Conservation (phyloP, 106 monocot genomes). For the Dendrobium officinale region DNA sequence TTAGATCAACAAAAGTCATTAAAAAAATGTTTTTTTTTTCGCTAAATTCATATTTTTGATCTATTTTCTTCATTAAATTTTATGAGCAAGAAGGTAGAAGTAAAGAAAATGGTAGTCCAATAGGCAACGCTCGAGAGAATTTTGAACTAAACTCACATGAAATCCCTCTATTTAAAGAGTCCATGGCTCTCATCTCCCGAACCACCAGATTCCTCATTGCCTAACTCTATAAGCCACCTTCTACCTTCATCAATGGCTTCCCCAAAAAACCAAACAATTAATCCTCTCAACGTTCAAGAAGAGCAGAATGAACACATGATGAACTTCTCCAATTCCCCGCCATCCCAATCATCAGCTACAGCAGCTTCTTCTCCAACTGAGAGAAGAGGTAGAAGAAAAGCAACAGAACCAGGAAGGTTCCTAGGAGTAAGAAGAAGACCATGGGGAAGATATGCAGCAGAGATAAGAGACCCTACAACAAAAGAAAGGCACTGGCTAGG, state of each 20-base stretch:
- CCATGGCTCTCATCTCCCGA: not conserved
- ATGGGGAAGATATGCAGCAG: conserved; percentile 72
- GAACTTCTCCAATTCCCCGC: conserved; percentile 4
- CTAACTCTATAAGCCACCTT: not conserved
- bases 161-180: not conserved
- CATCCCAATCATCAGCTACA: not conserved
- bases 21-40: no score
- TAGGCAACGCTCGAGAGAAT: no score
- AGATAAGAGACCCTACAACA: conserved; percentile 65
- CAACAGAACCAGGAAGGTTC: conserved; percentile 53
- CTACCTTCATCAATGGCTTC: not conserved
- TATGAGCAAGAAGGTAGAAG: no score
- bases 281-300: not conserved
- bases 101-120: no score
- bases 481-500: conserved; percentile 75
- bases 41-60: no score
- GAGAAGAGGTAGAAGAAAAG: conserved; percentile 48
- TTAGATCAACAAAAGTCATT: no score
- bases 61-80: no score
- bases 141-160: not conserved
- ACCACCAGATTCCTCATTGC: not conserved
- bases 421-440: conserved; percentile 63
- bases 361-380: conserved; percentile 24
- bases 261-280: not conserved
- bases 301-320: not conserved